These are phyloP conservation scores for Trypanosoma platydactyli DNA, from an alignment of 208 protist genomes.

Conservation along the genomic window DNA sequence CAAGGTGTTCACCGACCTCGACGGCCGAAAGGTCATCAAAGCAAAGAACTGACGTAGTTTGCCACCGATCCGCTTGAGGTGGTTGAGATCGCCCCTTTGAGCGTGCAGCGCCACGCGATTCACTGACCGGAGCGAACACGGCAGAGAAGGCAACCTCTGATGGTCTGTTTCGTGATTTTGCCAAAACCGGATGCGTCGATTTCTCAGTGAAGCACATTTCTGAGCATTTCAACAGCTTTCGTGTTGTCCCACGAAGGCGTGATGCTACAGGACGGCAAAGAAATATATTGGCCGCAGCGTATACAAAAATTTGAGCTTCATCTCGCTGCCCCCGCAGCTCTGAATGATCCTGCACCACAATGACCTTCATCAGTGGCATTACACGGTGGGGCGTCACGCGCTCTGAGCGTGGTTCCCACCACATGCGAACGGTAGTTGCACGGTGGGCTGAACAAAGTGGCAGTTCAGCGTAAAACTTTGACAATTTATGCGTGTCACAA, in stretches of 20 bases:
- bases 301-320: slow-evolving; percentile 40
- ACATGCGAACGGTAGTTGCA: slow-evolving; percentile 38
- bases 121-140: background rate
- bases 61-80: background rate
- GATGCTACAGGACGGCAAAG: slow-evolving; percentile 46
- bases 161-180: background rate
- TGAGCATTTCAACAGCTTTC: slow-evolving; percentile 26
- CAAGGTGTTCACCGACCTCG: slow-evolving; percentile 58
- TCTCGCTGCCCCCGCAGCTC: background rate
- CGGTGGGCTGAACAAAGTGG: slow-evolving; percentile 54
- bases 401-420: slow-evolving; percentile 51
- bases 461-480: slow-evolving; percentile 24
- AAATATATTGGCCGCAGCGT: slow-evolving; percentile 40
- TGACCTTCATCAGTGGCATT: slow-evolving; percentile 50
- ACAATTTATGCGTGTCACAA: slow-evolving; percentile 15
- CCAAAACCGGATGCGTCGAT: background rate
- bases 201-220: background rate
- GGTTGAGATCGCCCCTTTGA: background rate
- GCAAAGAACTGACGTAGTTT: slow-evolving; percentile 8
- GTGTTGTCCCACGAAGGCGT: slow-evolving; percentile 33
- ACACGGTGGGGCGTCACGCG: slow-evolving; percentile 46
- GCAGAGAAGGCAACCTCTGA: background rate
- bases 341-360: slow-evolving; percentile 36
- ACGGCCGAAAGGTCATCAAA: slow-evolving; percentile 49
- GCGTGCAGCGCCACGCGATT: background rate